Evolutionary conservation across 2,329 filamentous ascomycete species (phyloP).

Genomic region (Penicillium olsonii): DNA sequence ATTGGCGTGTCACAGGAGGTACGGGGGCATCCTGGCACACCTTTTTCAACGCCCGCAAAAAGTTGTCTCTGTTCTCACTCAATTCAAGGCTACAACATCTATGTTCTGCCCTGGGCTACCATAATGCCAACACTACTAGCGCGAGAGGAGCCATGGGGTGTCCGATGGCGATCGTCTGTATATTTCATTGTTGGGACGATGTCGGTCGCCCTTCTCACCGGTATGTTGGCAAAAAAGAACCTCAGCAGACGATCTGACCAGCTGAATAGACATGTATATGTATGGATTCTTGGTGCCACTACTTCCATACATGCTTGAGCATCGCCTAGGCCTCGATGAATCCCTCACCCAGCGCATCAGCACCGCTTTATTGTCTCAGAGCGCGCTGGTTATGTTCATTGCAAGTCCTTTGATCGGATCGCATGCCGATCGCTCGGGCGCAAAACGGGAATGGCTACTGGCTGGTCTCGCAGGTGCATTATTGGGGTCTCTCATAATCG

Average conservation of each 20-base stretch:
- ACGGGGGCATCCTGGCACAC: no score
- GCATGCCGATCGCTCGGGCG: constrained; percentile 21
- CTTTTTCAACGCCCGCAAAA: no score
- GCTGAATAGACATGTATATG: constrained; percentile 27
- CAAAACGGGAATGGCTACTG: constrained; percentile 23
- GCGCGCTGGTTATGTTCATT: constrained; percentile 25
- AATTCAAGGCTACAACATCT: no score
- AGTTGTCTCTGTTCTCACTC: no score
- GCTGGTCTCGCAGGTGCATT: constrained; percentile 22
- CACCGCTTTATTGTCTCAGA: constrained; percentile 27
- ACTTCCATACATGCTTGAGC: constrained; percentile 30
- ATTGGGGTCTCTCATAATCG: constrained; percentile 23
- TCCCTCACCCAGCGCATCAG: constrained; percentile 27
- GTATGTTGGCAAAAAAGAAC: constrained; percentile 3
- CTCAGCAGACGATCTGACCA: background rate
- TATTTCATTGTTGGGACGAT: constrained; percentile 26
- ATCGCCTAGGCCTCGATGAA: constrained; percentile 25
- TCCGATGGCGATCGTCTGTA: constrained; percentile 25
- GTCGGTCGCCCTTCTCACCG: constrained; percentile 27
- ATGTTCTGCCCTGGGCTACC: no score
- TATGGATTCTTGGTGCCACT: constrained; percentile 35
- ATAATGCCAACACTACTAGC: background rate
- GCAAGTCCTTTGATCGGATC: constrained; percentile 26
- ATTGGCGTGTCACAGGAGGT: no score
- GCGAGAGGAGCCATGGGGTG: constrained; percentile 13